phyloP scores from a whole-genome alignment of 2,329 filamentous ascomycete genomes.

The Arthrinium phaeospermum region DNA sequence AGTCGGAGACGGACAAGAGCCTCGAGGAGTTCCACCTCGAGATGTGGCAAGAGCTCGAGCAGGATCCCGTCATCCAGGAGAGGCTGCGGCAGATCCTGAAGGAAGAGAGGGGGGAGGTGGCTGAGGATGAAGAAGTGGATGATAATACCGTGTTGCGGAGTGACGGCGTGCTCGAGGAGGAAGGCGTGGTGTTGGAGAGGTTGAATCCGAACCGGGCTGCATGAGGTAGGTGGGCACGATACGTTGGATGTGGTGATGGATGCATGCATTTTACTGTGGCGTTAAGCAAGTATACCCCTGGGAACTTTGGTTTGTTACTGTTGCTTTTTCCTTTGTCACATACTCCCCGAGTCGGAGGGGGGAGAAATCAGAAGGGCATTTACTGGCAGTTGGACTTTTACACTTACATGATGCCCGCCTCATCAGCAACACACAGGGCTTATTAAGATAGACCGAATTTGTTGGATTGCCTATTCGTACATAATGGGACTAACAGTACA shows the following conservation, averaged over 20 bases:
- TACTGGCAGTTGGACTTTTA: background rate
- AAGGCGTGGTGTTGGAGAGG: constrained; percentile 13
- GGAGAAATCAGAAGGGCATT: background rate
- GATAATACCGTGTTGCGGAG: background rate
- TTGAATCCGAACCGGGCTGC: background rate
- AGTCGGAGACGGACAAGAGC: constrained; percentile 34
- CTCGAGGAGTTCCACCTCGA: constrained; percentile 59
- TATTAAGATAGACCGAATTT: background rate
- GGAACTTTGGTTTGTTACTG: background rate
- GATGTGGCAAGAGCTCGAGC: constrained; percentile 65
- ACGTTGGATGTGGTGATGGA: constrained; percentile 3
- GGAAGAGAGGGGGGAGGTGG: constrained; percentile 23
- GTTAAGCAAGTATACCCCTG: constrained; percentile 12
- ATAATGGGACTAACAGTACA: constrained; percentile 1
- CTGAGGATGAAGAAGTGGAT: background rate
- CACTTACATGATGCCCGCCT: background rate
- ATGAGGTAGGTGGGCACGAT: background rate
- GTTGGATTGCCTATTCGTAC: background rate
- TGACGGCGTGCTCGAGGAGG: background rate
- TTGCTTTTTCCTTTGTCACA: constrained; percentile 5
- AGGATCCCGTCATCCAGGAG: constrained; percentile 51
- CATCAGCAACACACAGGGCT: background rate
- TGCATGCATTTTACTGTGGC: constrained; percentile 16
- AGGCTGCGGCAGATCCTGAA: constrained; percentile 38
- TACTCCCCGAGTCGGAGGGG: background rate